Evolutionary conservation across 768 basidiomycete species (phyloP).

Genomic region (Strobilomyces dryophilus): DNA sequence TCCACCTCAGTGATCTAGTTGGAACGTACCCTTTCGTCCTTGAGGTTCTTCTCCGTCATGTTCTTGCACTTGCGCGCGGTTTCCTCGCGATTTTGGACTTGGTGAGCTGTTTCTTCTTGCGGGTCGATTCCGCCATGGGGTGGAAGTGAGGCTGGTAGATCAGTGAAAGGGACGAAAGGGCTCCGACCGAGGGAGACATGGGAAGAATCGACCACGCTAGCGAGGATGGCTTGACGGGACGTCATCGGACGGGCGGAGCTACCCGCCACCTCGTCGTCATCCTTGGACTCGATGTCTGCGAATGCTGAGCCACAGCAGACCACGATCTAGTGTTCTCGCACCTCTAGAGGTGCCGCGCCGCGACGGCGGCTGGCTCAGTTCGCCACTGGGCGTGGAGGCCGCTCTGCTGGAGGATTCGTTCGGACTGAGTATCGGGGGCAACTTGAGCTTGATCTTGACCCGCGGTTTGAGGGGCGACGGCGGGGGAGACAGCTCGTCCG

Average conservation of each 20-base stretch:
- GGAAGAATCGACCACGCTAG: slow-evolving; percentile 61
- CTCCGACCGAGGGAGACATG: slow-evolving; percentile 60
- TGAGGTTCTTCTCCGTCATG: slow-evolving; percentile 31
- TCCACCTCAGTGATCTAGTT: too few relatives aligned
- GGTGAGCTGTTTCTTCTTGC: slow-evolving; percentile 58
- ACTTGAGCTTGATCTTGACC: slow-evolving; percentile 60
- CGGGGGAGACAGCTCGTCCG: slow-evolving; percentile 34
- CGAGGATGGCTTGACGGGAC: slow-evolving; percentile 66
- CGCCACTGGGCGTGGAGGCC: slow-evolving; percentile 21
- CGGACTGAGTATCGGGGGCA: slow-evolving; percentile 38
- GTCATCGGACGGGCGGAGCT: slow-evolving; percentile 41
- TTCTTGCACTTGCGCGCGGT: slow-evolving; percentile 79
- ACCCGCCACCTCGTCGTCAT: slow-evolving; percentile 38
- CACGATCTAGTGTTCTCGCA: neutral
- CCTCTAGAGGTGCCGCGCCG: slow-evolving; percentile 25
- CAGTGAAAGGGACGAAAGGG: neutral
- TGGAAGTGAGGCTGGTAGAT: neutral
- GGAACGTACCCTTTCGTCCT: slow-evolving; percentile 34
- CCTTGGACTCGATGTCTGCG: slow-evolving; percentile 38
- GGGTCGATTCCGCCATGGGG: slow-evolving; percentile 7
- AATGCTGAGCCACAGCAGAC: neutral
- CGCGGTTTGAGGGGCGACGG: slow-evolving; percentile 36
- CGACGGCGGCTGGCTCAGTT: slow-evolving; percentile 23
- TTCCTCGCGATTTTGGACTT: slow-evolving; percentile 77
- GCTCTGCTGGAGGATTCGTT: slow-evolving; percentile 30